These are phyloP conservation scores for Verticillium nonalfalfae DNA, from an alignment of 2,329 filamentous ascomycete genomes.

Conservation along the genomic window DNA sequence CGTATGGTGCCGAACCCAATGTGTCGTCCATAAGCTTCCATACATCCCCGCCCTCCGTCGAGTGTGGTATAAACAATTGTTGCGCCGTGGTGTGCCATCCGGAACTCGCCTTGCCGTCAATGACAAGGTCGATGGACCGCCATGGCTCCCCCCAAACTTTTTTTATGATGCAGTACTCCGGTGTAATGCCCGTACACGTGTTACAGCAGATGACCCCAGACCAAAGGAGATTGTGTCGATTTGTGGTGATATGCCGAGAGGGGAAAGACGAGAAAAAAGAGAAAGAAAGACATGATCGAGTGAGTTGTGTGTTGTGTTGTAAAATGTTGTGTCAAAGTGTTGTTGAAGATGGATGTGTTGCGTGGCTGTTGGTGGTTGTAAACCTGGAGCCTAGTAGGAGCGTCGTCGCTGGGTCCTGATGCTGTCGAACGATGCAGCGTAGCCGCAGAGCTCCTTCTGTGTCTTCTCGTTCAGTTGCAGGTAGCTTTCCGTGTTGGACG, in stretches of 20 bases:
- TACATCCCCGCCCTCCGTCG: background rate
- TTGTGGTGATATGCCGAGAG: constrained; percentile 14
- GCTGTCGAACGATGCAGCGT: constrained; percentile 85
- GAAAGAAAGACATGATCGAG: constrained; percentile 12
- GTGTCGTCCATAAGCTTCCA: background rate
- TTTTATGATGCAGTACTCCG: constrained; percentile 45
- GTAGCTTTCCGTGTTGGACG: constrained; percentile 41
- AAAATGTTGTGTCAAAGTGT: constrained; percentile 3
- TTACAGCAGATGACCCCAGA: constrained; percentile 28
- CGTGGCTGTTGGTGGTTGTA: constrained; percentile 15
- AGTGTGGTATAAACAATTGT: background rate
- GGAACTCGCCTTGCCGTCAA: background rate
- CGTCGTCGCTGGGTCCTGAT: constrained; percentile 56
- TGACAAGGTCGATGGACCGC: background rate
- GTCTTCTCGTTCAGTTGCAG: constrained; percentile 67
- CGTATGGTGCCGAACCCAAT: background rate
- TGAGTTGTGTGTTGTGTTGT: constrained; percentile 21
- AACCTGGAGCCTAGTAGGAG: constrained; percentile 36
- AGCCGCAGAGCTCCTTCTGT: constrained; percentile 73
- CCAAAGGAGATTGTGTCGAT: constrained; percentile 12
- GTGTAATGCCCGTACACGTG: constrained; percentile 36
- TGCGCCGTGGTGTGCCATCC: background rate
- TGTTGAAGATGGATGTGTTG: constrained; percentile 14
- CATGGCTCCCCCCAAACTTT: constrained; percentile 10
- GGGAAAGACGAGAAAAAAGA: constrained; percentile 6